Evolutionary conservation across 2,329 filamentous ascomycete species (phyloP).

Genomic region (Aspergillus pseudoviridinutans): DNA sequence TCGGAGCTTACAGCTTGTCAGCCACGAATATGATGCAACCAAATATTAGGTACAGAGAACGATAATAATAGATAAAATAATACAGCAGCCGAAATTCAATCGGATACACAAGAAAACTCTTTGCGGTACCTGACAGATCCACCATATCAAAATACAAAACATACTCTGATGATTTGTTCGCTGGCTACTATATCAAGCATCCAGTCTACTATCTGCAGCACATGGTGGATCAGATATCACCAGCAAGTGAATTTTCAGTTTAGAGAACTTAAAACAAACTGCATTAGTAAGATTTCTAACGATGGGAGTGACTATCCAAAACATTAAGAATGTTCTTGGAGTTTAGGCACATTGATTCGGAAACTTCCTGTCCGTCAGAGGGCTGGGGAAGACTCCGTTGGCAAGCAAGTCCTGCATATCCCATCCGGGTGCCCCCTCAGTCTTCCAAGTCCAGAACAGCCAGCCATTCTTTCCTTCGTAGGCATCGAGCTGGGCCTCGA

Average conservation of each 20-base stretch:
- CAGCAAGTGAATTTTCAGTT: not conserved
- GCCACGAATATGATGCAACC: too few species aligned
- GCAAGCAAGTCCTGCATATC: slow-evolving; percentile 43
- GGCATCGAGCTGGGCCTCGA: slow-evolving; percentile 45
- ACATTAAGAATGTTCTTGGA: not conserved
- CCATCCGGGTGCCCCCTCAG: slow-evolving; percentile 47
- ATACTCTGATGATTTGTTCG: too few species aligned
- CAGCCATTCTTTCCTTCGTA: slow-evolving; percentile 43
- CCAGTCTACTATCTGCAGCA: too few species aligned
- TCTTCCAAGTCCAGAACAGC: slow-evolving; percentile 51
- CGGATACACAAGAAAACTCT: too few species aligned
- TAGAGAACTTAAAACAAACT: not conserved
- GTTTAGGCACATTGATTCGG: slow-evolving; percentile 26
- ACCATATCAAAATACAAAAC: too few species aligned
- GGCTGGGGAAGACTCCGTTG: slow-evolving; percentile 47
- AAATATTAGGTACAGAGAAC: too few species aligned
- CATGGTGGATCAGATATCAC: too few species aligned
- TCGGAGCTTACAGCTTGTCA: not conserved
- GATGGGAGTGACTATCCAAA: not conserved
- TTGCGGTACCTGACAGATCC: too few species aligned
- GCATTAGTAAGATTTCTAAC: not conserved
- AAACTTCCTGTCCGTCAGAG: slow-evolving; percentile 31
- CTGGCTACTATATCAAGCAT: too few species aligned
- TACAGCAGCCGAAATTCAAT: too few species aligned
- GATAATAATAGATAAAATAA: too few species aligned